Conservation (phyloP, 768 basidiomycete genomes). For the Gymnopilus junonius region DNA sequence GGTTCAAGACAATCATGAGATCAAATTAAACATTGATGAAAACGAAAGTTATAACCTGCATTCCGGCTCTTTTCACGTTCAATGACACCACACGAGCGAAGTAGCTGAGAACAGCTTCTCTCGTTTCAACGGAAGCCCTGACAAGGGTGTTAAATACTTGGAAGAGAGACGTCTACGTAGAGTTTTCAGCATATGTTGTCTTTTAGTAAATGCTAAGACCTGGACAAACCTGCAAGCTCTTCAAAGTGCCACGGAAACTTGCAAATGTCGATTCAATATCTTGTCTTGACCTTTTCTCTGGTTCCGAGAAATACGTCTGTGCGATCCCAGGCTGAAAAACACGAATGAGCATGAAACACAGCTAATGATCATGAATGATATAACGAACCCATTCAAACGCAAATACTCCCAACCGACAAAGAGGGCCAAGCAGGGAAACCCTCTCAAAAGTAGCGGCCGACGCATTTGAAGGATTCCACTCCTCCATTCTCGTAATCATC, state of each 20-base stretch:
- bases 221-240: conserved; percentile 73
- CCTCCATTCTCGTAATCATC: conserved; percentile 75
- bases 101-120: conserved; percentile 84
- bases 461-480: conserved; percentile 71
- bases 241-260: conserved; percentile 85
- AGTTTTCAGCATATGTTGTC: background rate
- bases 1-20: background rate
- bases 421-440: conserved; percentile 77
- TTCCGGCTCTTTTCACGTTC: conserved; percentile 89
- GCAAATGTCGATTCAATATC: conserved; percentile 85
- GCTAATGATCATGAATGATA: background rate
- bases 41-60: conserved; percentile 59
- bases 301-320: conserved; percentile 83
- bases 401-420: conserved; percentile 85
- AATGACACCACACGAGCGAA: conserved; percentile 75
- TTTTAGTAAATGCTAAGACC: background rate
- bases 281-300: conserved; percentile 69
- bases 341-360: background rate
- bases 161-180: conserved; percentile 69
- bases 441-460: conserved; percentile 66
- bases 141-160: conserved; percentile 89
- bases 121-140: conserved; percentile 73
- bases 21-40: background rate
- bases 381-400: conserved; percentile 83
- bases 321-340: conserved; percentile 71